These are phyloP conservation scores for Paraconiothyrium brasiliense DNA, from an alignment of 2,329 filamentous ascomycete species.

Conservation along the genomic window DNA sequence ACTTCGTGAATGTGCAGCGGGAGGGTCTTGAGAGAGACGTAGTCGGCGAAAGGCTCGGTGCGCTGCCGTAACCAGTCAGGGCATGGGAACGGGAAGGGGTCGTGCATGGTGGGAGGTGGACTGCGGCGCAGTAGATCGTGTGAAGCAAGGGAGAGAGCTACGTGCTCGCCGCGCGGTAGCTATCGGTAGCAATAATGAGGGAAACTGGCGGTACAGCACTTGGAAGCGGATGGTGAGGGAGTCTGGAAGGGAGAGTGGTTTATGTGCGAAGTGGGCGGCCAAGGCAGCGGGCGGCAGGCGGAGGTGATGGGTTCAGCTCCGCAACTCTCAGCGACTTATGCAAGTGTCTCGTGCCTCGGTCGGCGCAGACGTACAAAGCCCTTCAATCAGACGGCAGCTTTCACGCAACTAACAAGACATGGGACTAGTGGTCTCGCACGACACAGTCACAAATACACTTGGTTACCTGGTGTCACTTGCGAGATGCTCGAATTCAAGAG, in stretches of 20 bases:
- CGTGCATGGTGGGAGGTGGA: conserved; percentile 66
- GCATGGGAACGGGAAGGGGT: conserved; percentile 72
- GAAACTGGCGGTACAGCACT: not conserved
- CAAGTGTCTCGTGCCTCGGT: conserved; percentile 16
- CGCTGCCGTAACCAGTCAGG: conserved; percentile 65
- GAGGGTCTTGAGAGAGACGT: conserved; percentile 70
- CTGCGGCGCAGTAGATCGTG: conserved; percentile 8
- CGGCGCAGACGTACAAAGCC: conserved; percentile 9
- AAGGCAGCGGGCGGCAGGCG: conserved; percentile 17
- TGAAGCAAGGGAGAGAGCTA: conserved; percentile 23
- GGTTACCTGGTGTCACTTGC: conserved; percentile 6
- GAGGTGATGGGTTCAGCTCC: conserved; percentile 23
- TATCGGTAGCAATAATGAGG: not conserved
- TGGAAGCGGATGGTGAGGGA: not conserved
- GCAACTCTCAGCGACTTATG: conserved; percentile 6
- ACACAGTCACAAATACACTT: conserved; percentile 5
- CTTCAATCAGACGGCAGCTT: conserved; percentile 1
- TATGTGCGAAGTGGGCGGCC: conserved; percentile 17
- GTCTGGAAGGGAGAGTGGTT: not conserved
- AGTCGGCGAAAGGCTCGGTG: conserved; percentile 71
- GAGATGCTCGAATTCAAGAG: not conserved
- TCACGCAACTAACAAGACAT: conserved; percentile 1
- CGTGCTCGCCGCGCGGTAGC: not conserved
- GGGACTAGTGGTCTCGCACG: conserved; percentile 4
- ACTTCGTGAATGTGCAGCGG: conserved; percentile 83